Evolutionary conservation across 2,329 filamentous ascomycete genomes (phyloP), one percentile per base, ranked within the genome.

Genomic region (Aspergillus pseudoviridinutans): DNA sequence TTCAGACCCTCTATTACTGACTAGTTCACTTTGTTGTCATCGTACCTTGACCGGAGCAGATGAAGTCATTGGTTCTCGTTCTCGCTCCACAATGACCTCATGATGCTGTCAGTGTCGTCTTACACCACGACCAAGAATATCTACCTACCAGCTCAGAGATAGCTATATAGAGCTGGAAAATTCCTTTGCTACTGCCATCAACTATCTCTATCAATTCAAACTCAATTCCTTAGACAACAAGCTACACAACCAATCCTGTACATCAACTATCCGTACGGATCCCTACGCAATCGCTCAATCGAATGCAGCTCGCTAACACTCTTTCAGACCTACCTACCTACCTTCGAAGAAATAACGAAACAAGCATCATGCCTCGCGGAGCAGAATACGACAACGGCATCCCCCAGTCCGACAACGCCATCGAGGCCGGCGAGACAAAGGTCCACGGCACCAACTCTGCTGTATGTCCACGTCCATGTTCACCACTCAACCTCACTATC

Each of bases 331-430:
- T 17, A 22, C n/a, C n/a, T 49, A 28, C 25, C 20, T 25, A 2
- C 24, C 24, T 25, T 25, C 24, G 3, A 22, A 22, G 1, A 22
- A 1, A 28, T 17, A 44, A 12, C 56, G 10, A 1, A 52, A 54
- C 27, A 54, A 50, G 42, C 29, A 55, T 57, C 67, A 73, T 77
- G 74, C 68, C 71, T 65, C 74, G 74, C 66, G 73, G 74, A 63
- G 72, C 72, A 50, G 69, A 76, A 25, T 76, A 66, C 66, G 73
- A 74, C 61, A 66, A 75, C 63, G 68, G 66, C 52, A n/a, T 71
- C 53, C 67, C 67, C 53, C 74, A 74, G 54, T 70, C 68, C 63
- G 72, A 77, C 64, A 77, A 76, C 66, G 57, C 74, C 49, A 70
- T 77, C 41, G 70, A 73, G 25, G 60, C 63, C 51, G 72, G 69